These are phyloP conservation scores for Globisporangium okanoganense DNA, from an alignment of 352 stramenopile species.

Conservation along the genomic window DNA sequence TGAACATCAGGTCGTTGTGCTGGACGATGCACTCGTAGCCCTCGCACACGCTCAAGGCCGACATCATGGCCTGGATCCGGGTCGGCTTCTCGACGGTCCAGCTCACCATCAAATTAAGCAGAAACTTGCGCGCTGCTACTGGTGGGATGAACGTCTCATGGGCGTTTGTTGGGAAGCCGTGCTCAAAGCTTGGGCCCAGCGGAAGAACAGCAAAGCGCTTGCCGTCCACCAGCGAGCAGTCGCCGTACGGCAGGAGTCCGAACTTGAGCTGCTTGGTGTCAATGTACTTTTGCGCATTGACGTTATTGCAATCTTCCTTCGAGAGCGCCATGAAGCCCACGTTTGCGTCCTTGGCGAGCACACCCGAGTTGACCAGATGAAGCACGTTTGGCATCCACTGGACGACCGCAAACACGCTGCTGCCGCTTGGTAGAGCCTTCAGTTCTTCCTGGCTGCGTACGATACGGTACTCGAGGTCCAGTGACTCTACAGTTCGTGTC, in stretches of 20 bases:
- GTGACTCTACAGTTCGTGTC: constrained; percentile 21
- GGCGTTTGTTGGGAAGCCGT: constrained; percentile 53
- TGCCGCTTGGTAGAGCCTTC: constrained; percentile 20
- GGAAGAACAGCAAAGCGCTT: constrained; percentile 44
- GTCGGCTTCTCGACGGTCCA: constrained; percentile 64
- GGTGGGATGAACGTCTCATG: constrained; percentile 26
- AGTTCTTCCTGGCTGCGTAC: constrained; percentile 37
- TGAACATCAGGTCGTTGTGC: constrained; percentile 62
- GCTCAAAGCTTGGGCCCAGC: constrained; percentile 55
- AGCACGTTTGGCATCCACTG: constrained; percentile 30
- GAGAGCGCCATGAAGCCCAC: constrained; percentile 46
- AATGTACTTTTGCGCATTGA: constrained; percentile 21
- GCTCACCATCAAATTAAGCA: constrained; percentile 67
- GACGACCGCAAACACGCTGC: constrained; percentile 37
- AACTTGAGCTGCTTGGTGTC: constrained; percentile 36
- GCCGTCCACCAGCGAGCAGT: constrained; percentile 54
- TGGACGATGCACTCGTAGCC: constrained; percentile 41
- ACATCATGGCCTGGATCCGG: constrained; percentile 55
- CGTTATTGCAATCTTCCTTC: constrained; percentile 60
- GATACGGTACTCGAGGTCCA: constrained; percentile 36
- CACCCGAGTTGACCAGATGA: constrained; percentile 15
- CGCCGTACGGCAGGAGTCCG: constrained; percentile 54
- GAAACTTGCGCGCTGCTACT: constrained; percentile 21
- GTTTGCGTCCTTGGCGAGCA: constrained; percentile 18
- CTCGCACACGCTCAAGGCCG: constrained; percentile 37